A percentile compares a stretch with the other conserved stretches of the same genome.
These are phyloP conservation scores for Suillus discolor DNA, from an alignment of 768 basidiomycete species.

Conservation along the genomic window DNA sequence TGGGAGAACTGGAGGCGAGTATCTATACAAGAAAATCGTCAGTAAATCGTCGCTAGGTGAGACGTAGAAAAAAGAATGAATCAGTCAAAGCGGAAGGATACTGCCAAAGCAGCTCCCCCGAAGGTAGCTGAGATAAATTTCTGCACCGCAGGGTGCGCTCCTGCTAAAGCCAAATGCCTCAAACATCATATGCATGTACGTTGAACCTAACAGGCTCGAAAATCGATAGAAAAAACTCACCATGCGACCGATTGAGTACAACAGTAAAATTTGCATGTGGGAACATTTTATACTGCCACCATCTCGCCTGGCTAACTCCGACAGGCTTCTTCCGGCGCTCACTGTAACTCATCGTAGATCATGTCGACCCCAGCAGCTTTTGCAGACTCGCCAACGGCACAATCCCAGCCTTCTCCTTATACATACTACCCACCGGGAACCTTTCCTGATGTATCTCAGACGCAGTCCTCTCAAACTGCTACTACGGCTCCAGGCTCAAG, in stretches of 20 bases:
- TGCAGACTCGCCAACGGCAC: slow-evolving; percentile 35
- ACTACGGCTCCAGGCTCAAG: slow-evolving; percentile 20
- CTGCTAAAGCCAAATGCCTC: slow-evolving; percentile 95
- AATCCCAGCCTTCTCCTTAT: slow-evolving; percentile 26
- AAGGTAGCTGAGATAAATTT: slow-evolving; percentile 92
- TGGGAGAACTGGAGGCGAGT: not conserved
- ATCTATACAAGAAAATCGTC: slow-evolving; percentile 20
- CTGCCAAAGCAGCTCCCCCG: slow-evolving; percentile 53
- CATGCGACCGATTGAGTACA: slow-evolving; percentile 10
- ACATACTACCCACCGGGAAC: slow-evolving; percentile 19
- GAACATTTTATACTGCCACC: slow-evolving; percentile 25
- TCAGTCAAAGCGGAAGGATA: slow-evolving; percentile 50
- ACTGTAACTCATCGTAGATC: slow-evolving; percentile 28
- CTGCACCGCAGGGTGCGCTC: slow-evolving; percentile 68
- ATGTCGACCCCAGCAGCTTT: slow-evolving; percentile 34
- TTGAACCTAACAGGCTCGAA: slow-evolving; percentile 5
- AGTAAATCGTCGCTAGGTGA: slow-evolving; percentile 9
- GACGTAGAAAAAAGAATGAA: slow-evolving; percentile 8
- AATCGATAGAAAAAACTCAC: slow-evolving; percentile 25
- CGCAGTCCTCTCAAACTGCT: slow-evolving; percentile 19
- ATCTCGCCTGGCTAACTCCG: slow-evolving; percentile 29
- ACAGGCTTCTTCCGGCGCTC: slow-evolving; percentile 16
- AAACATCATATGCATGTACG: slow-evolving; percentile 62
- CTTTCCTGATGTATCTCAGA: slow-evolving; percentile 24
- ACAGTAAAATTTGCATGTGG: slow-evolving; percentile 6